These are phyloP conservation scores for Leucocoprinus birnbaumii DNA, from an alignment of 768 basidiomycete genomes.

Conservation along the genomic window DNA sequence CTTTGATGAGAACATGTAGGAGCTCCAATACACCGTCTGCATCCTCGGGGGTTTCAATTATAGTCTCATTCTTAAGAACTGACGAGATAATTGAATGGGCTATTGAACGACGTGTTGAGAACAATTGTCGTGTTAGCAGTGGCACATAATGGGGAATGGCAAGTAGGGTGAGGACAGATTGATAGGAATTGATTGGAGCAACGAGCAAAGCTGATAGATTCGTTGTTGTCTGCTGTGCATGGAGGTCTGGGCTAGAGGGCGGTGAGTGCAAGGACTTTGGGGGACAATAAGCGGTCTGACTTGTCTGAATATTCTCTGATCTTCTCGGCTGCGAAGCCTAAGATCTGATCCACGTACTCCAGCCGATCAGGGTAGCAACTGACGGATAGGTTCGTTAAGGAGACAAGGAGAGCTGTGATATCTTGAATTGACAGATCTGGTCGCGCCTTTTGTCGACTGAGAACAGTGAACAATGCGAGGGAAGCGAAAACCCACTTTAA, in stretches of 20 bases:
- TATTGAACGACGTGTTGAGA: conserved; percentile 86
- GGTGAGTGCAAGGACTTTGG: neutral
- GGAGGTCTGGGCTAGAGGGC: conserved; percentile 72
- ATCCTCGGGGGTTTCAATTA: conserved; percentile 91
- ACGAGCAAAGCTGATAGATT: conserved; percentile 92
- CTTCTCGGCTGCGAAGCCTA: conserved; percentile 86
- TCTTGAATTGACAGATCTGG: conserved; percentile 98
- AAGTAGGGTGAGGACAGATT: conserved; percentile 94
- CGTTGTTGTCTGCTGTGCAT: conserved; percentile 80
- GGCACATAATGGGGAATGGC: conserved; percentile 89
- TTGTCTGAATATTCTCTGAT: conserved; percentile 81
- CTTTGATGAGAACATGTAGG: conserved; percentile 89
- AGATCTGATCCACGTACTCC: conserved; percentile 95
- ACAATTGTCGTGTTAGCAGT: conserved; percentile 82
- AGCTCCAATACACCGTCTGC: conserved; percentile 92
- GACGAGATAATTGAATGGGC: conserved; percentile 94
- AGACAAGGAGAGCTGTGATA: conserved; percentile 93
- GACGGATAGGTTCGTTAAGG: conserved; percentile 89
- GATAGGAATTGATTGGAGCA: conserved; percentile 94
- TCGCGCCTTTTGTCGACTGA: conserved; percentile 60
- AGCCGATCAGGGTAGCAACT: conserved; percentile 97
- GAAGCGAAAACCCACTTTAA: conserved; percentile 63
- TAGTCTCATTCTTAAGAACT: conserved; percentile 94
- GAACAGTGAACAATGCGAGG: neutral
- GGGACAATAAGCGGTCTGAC: conserved; percentile 32